Evolutionary conservation across 495 filamentous ascomycete species (phyloP).

Genomic region (Diplogelasinospora grovesii): DNA sequence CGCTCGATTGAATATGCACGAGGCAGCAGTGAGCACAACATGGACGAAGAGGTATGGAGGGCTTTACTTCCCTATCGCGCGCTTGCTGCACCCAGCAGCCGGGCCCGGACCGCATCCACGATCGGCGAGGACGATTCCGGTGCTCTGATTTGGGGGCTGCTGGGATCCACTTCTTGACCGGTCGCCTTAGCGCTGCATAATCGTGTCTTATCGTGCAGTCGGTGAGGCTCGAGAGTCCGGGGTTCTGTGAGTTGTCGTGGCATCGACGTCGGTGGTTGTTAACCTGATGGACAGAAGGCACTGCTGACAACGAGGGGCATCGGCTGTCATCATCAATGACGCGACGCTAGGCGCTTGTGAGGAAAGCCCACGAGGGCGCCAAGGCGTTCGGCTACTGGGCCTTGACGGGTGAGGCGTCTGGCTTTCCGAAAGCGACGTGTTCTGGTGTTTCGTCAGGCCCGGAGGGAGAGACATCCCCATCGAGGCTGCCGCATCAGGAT

Average conservation of each 20-base stretch:
- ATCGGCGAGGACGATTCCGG: conserved; percentile 12
- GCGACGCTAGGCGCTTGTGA: conserved; percentile 7
- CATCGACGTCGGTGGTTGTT: conserved; percentile 15
- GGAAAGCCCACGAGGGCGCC: background rate
- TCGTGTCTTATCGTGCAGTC: conserved; percentile 23
- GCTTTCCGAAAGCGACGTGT: conserved; percentile 1
- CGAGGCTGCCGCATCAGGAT: no score
- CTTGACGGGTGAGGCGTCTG: conserved; percentile 2
- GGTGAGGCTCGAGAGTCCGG: conserved; percentile 20
- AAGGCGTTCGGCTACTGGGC: conserved; percentile 5
- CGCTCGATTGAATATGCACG: conserved; percentile 6
- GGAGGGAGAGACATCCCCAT: no score
- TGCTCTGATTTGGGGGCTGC: conserved; percentile 8
- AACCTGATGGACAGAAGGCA: background rate
- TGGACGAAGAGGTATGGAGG: conserved; percentile 1
- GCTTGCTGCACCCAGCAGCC: conserved; percentile 13
- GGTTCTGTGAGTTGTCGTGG: conserved; percentile 22
- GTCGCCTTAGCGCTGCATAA: conserved; percentile 24
- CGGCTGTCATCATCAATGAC: conserved; percentile 15
- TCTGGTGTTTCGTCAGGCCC: no score
- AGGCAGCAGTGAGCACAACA: conserved; percentile 1
- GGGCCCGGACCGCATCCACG: conserved; percentile 14
- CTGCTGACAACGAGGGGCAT: conserved; percentile 7
- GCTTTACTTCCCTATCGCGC: conserved; percentile 7
- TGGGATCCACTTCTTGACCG: conserved; percentile 22